Conservation (phyloP, 169 alveolate genomes). For the Ichthyophthirius multifiliis region DNA sequence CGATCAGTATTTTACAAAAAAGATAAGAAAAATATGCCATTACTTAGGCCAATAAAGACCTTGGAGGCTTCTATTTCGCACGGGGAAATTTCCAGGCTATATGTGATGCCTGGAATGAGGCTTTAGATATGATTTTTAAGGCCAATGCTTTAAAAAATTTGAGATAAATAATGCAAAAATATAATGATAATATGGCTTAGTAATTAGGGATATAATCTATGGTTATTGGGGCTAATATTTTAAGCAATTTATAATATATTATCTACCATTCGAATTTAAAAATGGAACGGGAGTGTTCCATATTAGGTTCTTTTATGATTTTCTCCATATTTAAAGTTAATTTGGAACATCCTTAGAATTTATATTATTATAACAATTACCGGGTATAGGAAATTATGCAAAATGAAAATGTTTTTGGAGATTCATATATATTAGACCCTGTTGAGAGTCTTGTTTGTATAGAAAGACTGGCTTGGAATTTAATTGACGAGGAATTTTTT, state of each 20-base stretch:
- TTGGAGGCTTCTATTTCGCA: slow-evolving; percentile 46
- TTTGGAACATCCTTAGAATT: slow-evolving; percentile 68
- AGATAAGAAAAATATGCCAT: too few species aligned
- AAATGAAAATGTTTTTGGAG: slow-evolving; percentile 57
- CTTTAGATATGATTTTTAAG: slow-evolving; percentile 61
- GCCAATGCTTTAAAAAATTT: slow-evolving; percentile 39
- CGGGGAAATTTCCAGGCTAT: slow-evolving; percentile 41
- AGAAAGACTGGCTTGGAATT: slow-evolving; percentile 58
- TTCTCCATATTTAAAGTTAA: slow-evolving; percentile 52
- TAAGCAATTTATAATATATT: slow-evolving; percentile 44
- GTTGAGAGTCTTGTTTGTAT: slow-evolving; percentile 59
- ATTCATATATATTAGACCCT: slow-evolving; percentile 62
- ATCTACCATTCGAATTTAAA: slow-evolving; percentile 48
- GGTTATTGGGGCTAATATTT: slow-evolving; percentile 58
- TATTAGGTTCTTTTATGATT: slow-evolving; percentile 54
- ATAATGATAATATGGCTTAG: slow-evolving; percentile 47
- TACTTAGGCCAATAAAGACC: slow-evolving; percentile 61
- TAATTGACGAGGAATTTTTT: slow-evolving; percentile 59
- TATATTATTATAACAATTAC: slow-evolving; percentile 56
- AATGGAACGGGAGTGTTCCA: slow-evolving; percentile 42
- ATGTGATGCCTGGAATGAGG: slow-evolving; percentile 66
- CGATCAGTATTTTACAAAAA: too few species aligned
- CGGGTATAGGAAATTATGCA: slow-evolving; percentile 67
- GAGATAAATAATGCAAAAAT: slow-evolving; percentile 26
- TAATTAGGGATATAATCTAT: slow-evolving; percentile 50